These are phyloP conservation scores for Arthrobotrys iridis DNA, from an alignment of 2,329 filamentous ascomycete genomes.

Conservation along the genomic window DNA sequence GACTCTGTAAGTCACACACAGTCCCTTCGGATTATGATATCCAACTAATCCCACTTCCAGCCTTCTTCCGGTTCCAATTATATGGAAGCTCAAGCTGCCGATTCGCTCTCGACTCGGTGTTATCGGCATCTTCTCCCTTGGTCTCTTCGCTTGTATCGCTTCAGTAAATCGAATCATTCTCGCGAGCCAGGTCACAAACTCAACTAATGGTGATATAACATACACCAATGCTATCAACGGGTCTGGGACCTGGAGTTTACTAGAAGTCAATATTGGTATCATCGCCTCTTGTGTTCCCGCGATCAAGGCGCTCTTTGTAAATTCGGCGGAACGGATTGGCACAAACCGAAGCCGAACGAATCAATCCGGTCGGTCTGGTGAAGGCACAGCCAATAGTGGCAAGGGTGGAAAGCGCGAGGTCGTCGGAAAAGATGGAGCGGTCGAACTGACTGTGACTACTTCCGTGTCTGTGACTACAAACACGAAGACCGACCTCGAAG, in stretches of 20 bases:
- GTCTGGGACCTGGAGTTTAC: constrained; percentile 42
- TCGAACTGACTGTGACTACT: constrained; percentile 45
- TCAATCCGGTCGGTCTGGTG: constrained; percentile 32
- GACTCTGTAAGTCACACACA: constrained; percentile 60
- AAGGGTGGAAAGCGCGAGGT: constrained; percentile 36
- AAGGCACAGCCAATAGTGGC: constrained; percentile 10
- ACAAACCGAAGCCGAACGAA: constrained; percentile 45
- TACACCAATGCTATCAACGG: constrained; percentile 45
- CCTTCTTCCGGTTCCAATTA: constrained; percentile 65
- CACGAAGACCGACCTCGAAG: constrained; percentile 47
- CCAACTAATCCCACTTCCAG: neutral
- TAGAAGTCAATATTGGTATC: constrained; percentile 50
- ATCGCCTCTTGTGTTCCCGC: constrained; percentile 51
- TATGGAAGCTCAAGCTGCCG: constrained; percentile 65
- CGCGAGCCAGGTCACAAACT: constrained; percentile 45
- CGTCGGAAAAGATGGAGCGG: constrained; percentile 40
- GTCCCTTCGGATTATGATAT: neutral
- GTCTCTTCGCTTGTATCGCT: constrained; percentile 57
- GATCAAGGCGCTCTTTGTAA: constrained; percentile 45
- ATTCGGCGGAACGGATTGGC: constrained; percentile 18
- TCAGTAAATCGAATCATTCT: constrained; percentile 48
- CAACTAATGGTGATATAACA: constrained; percentile 39
- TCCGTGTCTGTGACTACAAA: constrained; percentile 47
- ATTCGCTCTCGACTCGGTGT: constrained; percentile 65
- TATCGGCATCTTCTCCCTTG: constrained; percentile 66